Percentiles rank a stretch among this genome's conserved stretches.
These are phyloP conservation scores for Tinospora cordifolia DNA, from an alignment of 164 flowering plant species.

Conservation along the genomic window DNA sequence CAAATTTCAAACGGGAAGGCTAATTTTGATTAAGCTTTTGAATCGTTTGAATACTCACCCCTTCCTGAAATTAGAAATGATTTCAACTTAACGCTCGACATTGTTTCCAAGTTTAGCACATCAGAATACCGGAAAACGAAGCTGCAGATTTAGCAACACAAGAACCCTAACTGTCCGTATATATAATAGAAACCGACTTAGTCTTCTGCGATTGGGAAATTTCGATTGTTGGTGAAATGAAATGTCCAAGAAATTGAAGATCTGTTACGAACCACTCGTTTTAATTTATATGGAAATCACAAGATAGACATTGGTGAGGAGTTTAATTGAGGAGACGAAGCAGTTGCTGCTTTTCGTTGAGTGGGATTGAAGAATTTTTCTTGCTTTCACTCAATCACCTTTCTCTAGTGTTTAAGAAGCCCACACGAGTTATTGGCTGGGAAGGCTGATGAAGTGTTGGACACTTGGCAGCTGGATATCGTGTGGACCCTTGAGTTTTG, in stretches of 20 bases:
- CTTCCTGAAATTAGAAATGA: background rate
- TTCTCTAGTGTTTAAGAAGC: background rate
- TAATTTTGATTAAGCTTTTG: background rate
- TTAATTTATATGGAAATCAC: too few relatives aligned
- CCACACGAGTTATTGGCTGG: background rate
- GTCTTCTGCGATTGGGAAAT: too few relatives aligned
- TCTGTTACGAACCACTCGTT: too few relatives aligned
- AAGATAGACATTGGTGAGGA: too few relatives aligned
- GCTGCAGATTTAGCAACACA: too few relatives aligned
- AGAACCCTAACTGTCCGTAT: too few relatives aligned
- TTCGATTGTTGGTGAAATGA: too few relatives aligned
- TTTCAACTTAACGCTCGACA: background rate
- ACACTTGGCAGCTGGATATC: background rate
- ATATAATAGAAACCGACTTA: too few relatives aligned
- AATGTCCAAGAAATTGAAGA: too few relatives aligned
- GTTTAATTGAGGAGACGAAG: too few relatives aligned
- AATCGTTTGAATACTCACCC: background rate
- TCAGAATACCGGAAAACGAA: too few relatives aligned
- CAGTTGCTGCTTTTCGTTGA: background rate
- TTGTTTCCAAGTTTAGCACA: background rate
- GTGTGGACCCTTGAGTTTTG: background rate
- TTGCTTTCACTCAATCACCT: conserved; percentile 1
- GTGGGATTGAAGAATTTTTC: background rate
- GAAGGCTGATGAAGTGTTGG: background rate
- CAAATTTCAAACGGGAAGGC: background rate